Percentiles rank a stretch among this genome's conserved stretches.
These are phyloP conservation scores for Simplicillium sp. DNA, from an alignment of 2,329 filamentous ascomycete genomes.

Conservation along the genomic window DNA sequence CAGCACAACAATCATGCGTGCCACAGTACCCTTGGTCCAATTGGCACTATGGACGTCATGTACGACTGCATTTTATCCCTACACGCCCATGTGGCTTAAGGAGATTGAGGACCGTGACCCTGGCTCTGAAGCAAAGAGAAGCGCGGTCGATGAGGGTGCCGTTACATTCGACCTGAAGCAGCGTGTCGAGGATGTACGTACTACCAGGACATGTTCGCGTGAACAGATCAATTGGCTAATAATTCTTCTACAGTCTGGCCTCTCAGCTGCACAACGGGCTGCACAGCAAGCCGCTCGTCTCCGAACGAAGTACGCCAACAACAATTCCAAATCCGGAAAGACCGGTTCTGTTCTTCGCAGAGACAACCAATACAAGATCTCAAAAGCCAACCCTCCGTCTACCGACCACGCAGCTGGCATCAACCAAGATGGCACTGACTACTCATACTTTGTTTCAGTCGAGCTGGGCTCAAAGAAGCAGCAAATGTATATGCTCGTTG, in stretches of 20 bases:
- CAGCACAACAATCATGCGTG: slow-evolving; percentile 26
- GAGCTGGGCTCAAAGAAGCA: slow-evolving; percentile 44
- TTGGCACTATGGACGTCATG: slow-evolving; percentile 37
- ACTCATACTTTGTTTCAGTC: slow-evolving; percentile 54
- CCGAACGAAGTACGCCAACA: slow-evolving; percentile 26
- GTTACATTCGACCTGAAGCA: slow-evolving; percentile 33
- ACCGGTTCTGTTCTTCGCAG: slow-evolving; percentile 11
- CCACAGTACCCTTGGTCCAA: slow-evolving; percentile 27
- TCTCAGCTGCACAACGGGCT: slow-evolving; percentile 23
- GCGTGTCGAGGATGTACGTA: slow-evolving; percentile 10
- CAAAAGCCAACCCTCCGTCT: slow-evolving; percentile 33
- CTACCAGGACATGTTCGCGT: too few relatives aligned
- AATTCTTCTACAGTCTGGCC: slow-evolving; percentile 18
- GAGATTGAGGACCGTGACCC: slow-evolving; percentile 15
- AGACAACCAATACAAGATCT: slow-evolving; percentile 36
- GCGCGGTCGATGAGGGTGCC: slow-evolving; percentile 9
- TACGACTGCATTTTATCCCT: slow-evolving; percentile 39
- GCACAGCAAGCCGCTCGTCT: slow-evolving; percentile 27
- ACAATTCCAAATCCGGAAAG: background rate
- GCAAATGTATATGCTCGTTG: slow-evolving; percentile 51
- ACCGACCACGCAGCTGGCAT: slow-evolving; percentile 43
- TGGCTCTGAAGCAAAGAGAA: slow-evolving; percentile 14
- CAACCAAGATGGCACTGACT: slow-evolving; percentile 56
- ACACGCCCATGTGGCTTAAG: slow-evolving; percentile 25
- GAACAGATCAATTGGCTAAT: background rate